A percentile compares a stretch with the other conserved stretches of the same genome.
Conservation (phyloP, 176 grass and related monocot genomes). For the Themeda triandra region DNA sequence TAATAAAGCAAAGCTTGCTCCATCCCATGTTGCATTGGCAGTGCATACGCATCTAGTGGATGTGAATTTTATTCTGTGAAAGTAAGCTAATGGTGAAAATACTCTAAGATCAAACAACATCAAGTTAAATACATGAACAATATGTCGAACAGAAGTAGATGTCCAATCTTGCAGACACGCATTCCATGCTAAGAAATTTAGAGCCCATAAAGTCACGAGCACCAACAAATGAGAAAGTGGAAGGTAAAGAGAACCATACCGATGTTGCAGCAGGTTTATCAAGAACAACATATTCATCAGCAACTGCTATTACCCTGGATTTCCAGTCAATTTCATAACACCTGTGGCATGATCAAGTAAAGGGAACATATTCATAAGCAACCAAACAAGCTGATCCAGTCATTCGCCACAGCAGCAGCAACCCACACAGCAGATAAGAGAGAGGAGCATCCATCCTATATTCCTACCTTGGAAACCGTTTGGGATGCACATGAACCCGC, state of each 20-base stretch:
- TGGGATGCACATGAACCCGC: constrained; percentile 88
- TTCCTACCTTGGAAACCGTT: constrained; percentile 80
- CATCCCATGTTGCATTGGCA: no score
- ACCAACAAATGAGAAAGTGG: neutral
- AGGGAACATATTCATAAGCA: constrained; percentile 9
- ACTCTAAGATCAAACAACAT: neutral
- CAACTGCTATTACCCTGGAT: no score
- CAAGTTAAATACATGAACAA: neutral
- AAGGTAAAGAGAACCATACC: constrained; percentile 47
- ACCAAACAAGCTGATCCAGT: neutral
- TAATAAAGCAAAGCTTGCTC: no score
- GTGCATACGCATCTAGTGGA: neutral
- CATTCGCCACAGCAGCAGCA: neutral
- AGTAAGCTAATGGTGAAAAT: neutral
- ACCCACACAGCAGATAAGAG: neutral
- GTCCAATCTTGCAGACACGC: constrained; percentile 6
- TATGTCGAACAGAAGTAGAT: neutral
- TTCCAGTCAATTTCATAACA: constrained; percentile 99
- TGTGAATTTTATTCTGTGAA: neutral
- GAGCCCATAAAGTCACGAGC: neutral
- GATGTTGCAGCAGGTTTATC: constrained; percentile 97
- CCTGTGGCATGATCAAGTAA: constrained; percentile 47
- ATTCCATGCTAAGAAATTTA: neutral
- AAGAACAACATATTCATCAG: constrained; percentile 75
- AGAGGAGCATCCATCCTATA: constrained; percentile 14